These are phyloP conservation scores for Artemisia tridentata DNA, from an alignment of 129 eudicot genomes.

Conservation along the genomic window DNA sequence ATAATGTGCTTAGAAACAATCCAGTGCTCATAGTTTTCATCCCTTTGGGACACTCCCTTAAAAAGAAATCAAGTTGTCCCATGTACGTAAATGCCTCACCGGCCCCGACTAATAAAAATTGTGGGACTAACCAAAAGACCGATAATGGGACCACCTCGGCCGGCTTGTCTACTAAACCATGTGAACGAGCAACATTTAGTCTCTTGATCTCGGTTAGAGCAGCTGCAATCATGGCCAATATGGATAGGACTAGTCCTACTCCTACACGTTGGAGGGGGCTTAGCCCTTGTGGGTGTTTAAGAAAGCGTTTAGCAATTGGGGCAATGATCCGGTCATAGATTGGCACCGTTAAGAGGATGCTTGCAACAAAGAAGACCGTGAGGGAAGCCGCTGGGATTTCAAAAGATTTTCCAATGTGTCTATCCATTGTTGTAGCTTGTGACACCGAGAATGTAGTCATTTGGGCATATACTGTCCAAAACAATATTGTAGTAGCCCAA, in stretches of 20 bases:
- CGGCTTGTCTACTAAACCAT: constrained; percentile 43
- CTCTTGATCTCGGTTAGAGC: constrained; percentile 67
- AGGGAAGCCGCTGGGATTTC: constrained; percentile 82
- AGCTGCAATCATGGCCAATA: constrained; percentile 62
- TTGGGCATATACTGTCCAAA: constrained; percentile 87
- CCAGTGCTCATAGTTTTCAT: constrained; percentile 79
- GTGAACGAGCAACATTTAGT: constrained; percentile 38
- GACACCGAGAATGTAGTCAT: constrained; percentile 82
- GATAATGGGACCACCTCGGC: constrained; percentile 40
- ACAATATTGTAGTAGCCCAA: constrained; percentile 80
- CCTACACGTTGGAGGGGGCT: constrained; percentile 68
- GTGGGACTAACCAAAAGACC: constrained; percentile 72
- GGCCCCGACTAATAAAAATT: constrained; percentile 70
- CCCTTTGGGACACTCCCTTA: constrained; percentile 59
- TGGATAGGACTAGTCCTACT: constrained; percentile 52
- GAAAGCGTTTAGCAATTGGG: constrained; percentile 43
- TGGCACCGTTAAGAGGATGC: constrained; percentile 64
- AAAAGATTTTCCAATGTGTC: constrained; percentile 62
- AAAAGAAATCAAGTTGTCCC: constrained; percentile 70
- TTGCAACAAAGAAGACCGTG: constrained; percentile 67
- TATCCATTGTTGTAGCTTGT: constrained; percentile 77
- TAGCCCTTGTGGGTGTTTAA: constrained; percentile 68
- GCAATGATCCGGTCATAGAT: constrained; percentile 56
- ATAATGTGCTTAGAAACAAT: constrained; percentile 51
- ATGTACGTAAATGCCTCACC: constrained; percentile 91